Percentiles rank a stretch among this genome's conserved stretches.
Evolutionary conservation across 768 basidiomycete genomes (phyloP).

Genomic region (Tephrocybe sp.): DNA sequence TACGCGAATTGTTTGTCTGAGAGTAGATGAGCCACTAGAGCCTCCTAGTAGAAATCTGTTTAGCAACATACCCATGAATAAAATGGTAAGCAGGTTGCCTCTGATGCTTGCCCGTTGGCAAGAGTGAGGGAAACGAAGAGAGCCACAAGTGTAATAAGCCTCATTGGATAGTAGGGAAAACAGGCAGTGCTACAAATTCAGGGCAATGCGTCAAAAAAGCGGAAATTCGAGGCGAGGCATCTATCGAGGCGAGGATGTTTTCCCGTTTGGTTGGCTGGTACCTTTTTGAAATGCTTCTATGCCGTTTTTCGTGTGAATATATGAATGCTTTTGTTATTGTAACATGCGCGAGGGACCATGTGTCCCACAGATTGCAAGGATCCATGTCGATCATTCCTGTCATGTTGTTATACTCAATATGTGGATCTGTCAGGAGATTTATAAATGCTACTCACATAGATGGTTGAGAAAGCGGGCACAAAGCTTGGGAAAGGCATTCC

Average conservation of each 20-base stretch:
- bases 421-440: background rate
- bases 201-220: conserved; percentile 12
- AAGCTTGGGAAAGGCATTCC: background rate
- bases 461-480: background rate
- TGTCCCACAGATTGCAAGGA: conserved; percentile 1
- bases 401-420: conserved; percentile 1
- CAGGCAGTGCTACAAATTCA: background rate
- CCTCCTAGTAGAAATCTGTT: background rate
- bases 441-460: no score
- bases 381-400: conserved; percentile 1
- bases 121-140: conserved; percentile 18
- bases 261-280: conserved; percentile 26
- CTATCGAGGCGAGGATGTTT: conserved; percentile 16
- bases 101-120: conserved; percentile 31
- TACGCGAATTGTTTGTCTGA: no score
- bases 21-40: no score
- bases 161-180: conserved; percentile 21
- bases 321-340: conserved; percentile 9
- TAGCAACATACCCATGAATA: conserved; percentile 36
- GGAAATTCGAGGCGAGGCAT: conserved; percentile 17
- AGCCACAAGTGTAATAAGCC: conserved; percentile 19
- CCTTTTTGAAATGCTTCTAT: conserved; percentile 21
- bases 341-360: conserved; percentile 5
- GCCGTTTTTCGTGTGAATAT: background rate
- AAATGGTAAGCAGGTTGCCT: conserved; percentile 38